phyloP scores from a whole-genome alignment of 805 yeast species.

The Starmerella khaoyaiensis region DNA sequence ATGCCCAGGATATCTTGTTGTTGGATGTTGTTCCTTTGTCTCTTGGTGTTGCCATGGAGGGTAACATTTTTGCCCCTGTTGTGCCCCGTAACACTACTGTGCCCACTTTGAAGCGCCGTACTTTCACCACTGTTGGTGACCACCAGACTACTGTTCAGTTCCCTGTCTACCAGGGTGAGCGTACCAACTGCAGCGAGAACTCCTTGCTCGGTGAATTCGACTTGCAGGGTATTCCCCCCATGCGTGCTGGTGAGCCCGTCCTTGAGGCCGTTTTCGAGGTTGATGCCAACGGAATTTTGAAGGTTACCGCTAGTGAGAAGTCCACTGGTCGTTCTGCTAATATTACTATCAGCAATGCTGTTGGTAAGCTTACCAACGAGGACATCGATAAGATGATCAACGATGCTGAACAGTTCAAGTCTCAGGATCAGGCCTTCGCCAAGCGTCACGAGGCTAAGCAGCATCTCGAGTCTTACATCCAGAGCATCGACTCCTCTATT shows the following conservation, averaged over 20 bases:
- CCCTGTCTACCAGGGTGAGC: constrained; percentile 99
- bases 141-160: constrained; percentile 97
- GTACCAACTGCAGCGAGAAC: constrained; percentile 97
- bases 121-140: constrained; percentile 97
- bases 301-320: constrained; percentile 97
- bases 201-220: constrained; percentile 97
- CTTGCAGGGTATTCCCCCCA: constrained; percentile 94
- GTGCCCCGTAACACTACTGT: constrained; percentile 99
- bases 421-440: constrained; percentile 98
- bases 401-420: constrained; percentile 98
- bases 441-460: constrained; percentile 99
- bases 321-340: constrained; percentile 97
- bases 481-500: constrained; percentile 87
- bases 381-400: constrained; percentile 97
- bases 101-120: constrained; percentile 97
- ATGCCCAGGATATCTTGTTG: constrained; percentile 87
- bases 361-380: constrained; percentile 92
- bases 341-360: constrained; percentile 97
- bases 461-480: constrained; percentile 96
- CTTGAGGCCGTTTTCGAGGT: constrained; percentile 98
- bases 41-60: constrained; percentile 99
- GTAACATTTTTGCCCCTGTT: constrained; percentile 97
- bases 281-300: constrained; percentile 98
- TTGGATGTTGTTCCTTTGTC: constrained; percentile 97
- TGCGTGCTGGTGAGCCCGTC: constrained; percentile 98